phyloP scores from a whole-genome alignment of 495 filamentous ascomycete genomes.

The Trichoderma gamsii region DNA sequence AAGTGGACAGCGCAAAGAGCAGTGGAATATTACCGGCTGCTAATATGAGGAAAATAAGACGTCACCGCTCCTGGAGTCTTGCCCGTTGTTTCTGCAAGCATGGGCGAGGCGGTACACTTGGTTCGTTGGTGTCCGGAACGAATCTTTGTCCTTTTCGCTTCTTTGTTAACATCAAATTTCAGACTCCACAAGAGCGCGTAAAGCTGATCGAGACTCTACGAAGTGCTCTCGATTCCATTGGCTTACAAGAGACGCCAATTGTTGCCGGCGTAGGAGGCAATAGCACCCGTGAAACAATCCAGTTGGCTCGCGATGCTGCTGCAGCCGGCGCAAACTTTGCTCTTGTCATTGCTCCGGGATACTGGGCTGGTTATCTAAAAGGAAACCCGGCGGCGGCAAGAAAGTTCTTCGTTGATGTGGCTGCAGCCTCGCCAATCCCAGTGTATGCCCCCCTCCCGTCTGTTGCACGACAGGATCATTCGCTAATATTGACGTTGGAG shows the following conservation, averaged over 20 bases:
- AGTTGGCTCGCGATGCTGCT: slow-evolving; percentile 59
- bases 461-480: background rate
- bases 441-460: background rate
- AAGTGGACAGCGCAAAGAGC: background rate
- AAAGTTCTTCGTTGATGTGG: slow-evolving; percentile 18
- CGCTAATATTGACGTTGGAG: background rate
- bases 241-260: slow-evolving; percentile 40
- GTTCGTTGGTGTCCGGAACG: too few relatives aligned
- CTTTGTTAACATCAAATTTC: background rate
- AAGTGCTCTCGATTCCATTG: background rate
- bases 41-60: background rate
- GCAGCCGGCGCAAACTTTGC: slow-evolving; percentile 65
- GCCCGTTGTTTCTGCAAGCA: background rate
- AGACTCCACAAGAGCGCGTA: background rate
- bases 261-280: slow-evolving; percentile 70
- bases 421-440: slow-evolving; percentile 15
- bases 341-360: slow-evolving; percentile 66
- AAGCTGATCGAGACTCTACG: background rate
- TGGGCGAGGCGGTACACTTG: background rate
- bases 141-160: too few relatives aligned
- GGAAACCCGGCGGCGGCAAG: background rate
- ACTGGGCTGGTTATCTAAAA: slow-evolving; percentile 46
- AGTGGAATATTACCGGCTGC: background rate
- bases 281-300: slow-evolving; percentile 67
- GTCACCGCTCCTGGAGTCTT: background rate